Evolutionary conservation across 345 rosid genomes (phyloP), one percentile per base, ranked within the genome.

Genomic region (Pelargonium nanum): DNA sequence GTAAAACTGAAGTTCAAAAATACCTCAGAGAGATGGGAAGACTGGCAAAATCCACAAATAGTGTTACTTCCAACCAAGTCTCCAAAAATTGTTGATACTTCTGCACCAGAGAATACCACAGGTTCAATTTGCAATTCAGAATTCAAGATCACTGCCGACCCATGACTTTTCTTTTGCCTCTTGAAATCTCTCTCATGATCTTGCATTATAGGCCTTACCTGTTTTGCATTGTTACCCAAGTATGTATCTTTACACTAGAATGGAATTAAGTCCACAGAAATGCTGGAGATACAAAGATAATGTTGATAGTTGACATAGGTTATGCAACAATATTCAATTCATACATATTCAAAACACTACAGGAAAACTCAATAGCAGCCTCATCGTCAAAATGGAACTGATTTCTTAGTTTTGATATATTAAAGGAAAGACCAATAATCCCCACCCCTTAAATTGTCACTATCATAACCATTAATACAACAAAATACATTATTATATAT

Each of bases 1-100:
- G 21, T 22, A 21, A 56, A 58, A 32, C 21, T 52, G 32, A 0
- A 28, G 24, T 6, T 30, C 58, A 26, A 61, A 44, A 15, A 55
- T 72, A 88, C 98, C 88, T 80, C 81, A 24, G 92, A 70, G 59
- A 78, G 60, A 22, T 20, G 74, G 56, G 76, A 69, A 21, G 89
- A 75, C 50, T 76, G 89, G 72, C 98, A 91, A 74, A 91, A 91
- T 52, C 72, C 92, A 80, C 98, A 91, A 24, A 67, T 66, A 30
- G 63, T 62, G 22, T 62, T 56, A 30, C 28, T 71, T 26, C 62
- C 24, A 53, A 59, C 59, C n/a, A 68, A 57, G 56, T 63, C 62
- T 52, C 65, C 72, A 34, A 61, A 50, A 45, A 19, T 22, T 51
- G 60, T 61, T 65, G 65, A 69, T 59, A n/a, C n/a, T n/a, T n/a